phyloP scores from a whole-genome alignment of 2,329 filamentous ascomycete genomes.

The Fusarium incarnatum region DNA sequence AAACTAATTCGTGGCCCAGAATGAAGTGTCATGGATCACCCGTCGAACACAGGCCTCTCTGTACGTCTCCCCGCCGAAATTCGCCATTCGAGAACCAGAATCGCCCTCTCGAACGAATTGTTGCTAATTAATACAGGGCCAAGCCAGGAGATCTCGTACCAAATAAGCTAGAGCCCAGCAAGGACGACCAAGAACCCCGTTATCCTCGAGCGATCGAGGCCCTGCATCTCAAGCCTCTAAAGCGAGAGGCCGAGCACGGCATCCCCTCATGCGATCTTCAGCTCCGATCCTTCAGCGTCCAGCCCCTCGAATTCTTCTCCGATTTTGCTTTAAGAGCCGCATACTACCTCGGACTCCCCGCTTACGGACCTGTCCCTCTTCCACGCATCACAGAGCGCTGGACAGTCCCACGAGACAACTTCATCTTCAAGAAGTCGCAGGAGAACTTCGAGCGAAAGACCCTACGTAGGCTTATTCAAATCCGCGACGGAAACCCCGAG shows the following conservation, averaged over 20 bases:
- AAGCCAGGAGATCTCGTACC: constrained; percentile 31
- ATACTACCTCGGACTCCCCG: constrained; percentile 90
- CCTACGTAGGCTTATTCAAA: constrained; percentile 85
- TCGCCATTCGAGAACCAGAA: background rate
- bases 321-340: constrained; percentile 95
- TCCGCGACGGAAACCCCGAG: constrained; percentile 90
- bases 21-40: constrained; percentile 40
- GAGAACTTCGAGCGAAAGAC: constrained; percentile 98
- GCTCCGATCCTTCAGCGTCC: constrained; percentile 88
- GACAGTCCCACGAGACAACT: constrained; percentile 90
- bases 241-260: constrained; percentile 77
- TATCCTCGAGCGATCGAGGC: constrained; percentile 85
- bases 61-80: constrained; percentile 38
- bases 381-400: constrained; percentile 90
- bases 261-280: constrained; percentile 92
- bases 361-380: constrained; percentile 85
- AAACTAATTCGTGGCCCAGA: constrained; percentile 33
- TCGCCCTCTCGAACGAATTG: background rate
- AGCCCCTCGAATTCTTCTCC: constrained; percentile 92
- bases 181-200: constrained; percentile 55
- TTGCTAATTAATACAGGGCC: constrained; percentile 32
- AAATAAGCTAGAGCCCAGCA: constrained; percentile 25
- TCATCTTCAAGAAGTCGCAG: constrained; percentile 97
- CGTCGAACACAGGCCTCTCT: constrained; percentile 44
- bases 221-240: constrained; percentile 85